Evolutionary conservation across 2,329 filamentous ascomycete species (phyloP), one percentile per base, ranked within the genome.

Genomic region (Penicillium vulpinum): DNA sequence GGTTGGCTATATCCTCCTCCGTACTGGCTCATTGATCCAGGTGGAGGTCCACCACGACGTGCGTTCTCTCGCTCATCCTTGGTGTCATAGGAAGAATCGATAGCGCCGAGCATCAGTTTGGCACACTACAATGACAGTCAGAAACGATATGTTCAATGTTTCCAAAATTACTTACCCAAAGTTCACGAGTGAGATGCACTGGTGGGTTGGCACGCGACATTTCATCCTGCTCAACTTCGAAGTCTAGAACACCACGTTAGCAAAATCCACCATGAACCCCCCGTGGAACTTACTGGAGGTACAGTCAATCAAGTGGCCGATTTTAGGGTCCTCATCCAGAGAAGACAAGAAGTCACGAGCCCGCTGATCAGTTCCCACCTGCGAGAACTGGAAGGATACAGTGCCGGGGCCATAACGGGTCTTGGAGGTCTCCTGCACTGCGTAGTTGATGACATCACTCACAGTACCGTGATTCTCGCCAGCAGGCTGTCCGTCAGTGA

Each of bases 361-460:
- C 62, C 82, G 81, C 67, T 82, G 77, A 65, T 89, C 86, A 63
- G 87, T 88, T 60, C 86, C 86, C 47, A 89, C 86, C 65, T 89
- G 86, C 0, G 86, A 85, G 67, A 88, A 88, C 67, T 88, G 85
- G 76, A 88, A 88, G 0, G 83, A 81, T 57, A 88, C 72, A n/a
- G 83, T 84, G 47, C 82, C 82, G 28, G 77, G 77, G 31, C 85
- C 84, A 64, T 83, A 84, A 49, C 77, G 79, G 49, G 79, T 77
- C 39, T 77, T 74, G 24, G 76, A 67, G 26, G 85, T 73, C 57
- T 85, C 80, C 21, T 79, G 75, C 49, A 80, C 76, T 1, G 84
- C 81, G 63, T 80, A 78, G 47, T 78, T 78, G 61, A 88, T 85
- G 35, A 82, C 81, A 51, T 86, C 81, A 39, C 81, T 78, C 8